Evolutionary conservation across 106 monocot genomes (phyloP).

Genomic region (Acorus gramineus): DNA sequence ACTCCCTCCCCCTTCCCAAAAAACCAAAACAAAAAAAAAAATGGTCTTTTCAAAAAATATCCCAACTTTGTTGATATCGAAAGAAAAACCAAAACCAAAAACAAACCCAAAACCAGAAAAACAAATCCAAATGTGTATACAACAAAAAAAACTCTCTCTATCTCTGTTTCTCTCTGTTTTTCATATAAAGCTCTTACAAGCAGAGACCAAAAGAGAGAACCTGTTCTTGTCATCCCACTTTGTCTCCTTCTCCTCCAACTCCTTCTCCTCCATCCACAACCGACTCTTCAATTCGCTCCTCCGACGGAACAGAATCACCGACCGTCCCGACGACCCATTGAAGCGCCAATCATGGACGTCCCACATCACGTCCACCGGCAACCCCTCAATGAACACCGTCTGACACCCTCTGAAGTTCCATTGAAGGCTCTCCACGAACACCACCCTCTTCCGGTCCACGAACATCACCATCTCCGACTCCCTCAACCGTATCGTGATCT

Average conservation of each 20-base stretch:
- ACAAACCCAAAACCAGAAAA: too few relatives aligned
- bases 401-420: conserved; percentile 80
- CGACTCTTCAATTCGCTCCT: conserved; percentile 47
- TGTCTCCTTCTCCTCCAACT: conserved; percentile 8
- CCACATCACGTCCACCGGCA: conserved; percentile 82
- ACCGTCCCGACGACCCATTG: conserved; percentile 12
- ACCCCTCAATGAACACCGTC: conserved; percentile 57
- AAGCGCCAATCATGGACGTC: conserved; percentile 62
- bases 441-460: conserved; percentile 64
- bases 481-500: conserved; percentile 25
- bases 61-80: too few relatives aligned
- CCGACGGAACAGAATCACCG: conserved; percentile 49
- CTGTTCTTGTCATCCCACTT: conserved; percentile 9
- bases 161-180: too few relatives aligned
- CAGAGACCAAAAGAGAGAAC: conserved; percentile 61
- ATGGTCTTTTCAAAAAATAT: too few relatives aligned
- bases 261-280: conserved; percentile 57
- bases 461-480: conserved; percentile 51
- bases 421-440: conserved; percentile 36
- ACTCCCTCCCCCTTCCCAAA: too few relatives aligned
- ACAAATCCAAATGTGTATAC: too few relatives aligned
- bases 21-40: too few relatives aligned
- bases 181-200: conserved; percentile 22
- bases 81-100: too few relatives aligned
- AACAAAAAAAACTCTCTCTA: too few relatives aligned